Evolutionary conservation across 768 basidiomycete genomes (phyloP), one percentile per base, ranked within the genome.

Genomic region (Mycena rosella): DNA sequence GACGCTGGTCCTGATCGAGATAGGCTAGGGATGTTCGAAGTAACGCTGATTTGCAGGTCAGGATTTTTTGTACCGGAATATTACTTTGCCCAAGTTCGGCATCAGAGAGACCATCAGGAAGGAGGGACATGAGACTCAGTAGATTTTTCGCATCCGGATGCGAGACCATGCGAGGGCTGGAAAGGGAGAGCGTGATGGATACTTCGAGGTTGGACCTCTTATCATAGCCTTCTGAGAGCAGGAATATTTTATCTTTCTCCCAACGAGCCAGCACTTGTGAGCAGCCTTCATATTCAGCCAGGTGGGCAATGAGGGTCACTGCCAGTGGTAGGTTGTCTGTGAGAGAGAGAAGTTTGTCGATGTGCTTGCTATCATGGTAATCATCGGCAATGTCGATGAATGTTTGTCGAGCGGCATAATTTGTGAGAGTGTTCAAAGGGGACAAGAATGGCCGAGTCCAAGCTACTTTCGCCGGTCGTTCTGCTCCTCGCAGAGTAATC

Each of bases 321-420:
- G 58, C 64, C 8, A 65, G 57, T 8, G 64, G 64, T 2, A 65
- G 32, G 18, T 65, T 65, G 36, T 29, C 57, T 22, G 64, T 65
- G 1, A 65, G 17, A 0, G 15, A 2, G 14, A 65, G 64, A 2
- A 65, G 36, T 20, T 38, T 32, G 6, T 22, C 2, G 20, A 65
- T 45, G 20, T 59, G 38, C 17, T 44, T 20, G 4, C 10, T 30
- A 7, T 51, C 32, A n/a, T 40, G 34, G 2, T 24, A 8, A 13
- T 47, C 24, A 65, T 65, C 32, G 30, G 45, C 27, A 51, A 51
- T 51, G 8, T 51, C 49, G 9, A 51, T 3, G 29, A 51, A 51
- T 30, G 27, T 51, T 20, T 18, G 27, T 2, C 47, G 63, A 29
- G 63, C 63, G n/a, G 63, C 63, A 17, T 65, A 55, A 49, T 49